Evolutionary conservation across 176 grass and related monocot genomes (phyloP).

Genomic region (Raddia distichophylla): DNA sequence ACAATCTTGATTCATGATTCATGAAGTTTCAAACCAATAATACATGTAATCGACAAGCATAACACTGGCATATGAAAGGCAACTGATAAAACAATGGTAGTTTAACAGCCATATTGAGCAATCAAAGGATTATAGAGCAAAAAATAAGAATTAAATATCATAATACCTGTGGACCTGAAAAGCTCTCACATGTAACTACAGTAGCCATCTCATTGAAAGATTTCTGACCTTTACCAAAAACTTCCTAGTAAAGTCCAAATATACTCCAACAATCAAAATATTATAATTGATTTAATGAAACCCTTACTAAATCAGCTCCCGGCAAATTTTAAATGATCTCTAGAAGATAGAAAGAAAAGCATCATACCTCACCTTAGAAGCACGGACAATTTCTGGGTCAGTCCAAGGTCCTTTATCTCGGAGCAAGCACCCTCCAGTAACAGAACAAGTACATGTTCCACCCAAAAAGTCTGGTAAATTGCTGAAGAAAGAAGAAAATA

Average conservation of each 20-base stretch:
- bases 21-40: slow-evolving; percentile 26
- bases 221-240: slow-evolving; percentile 51
- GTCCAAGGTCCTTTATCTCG: slow-evolving; percentile 95
- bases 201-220: slow-evolving; percentile 34
- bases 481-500: slow-evolving; percentile 55
- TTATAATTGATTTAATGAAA: slow-evolving; percentile 12
- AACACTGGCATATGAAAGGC: slow-evolving; percentile 23
- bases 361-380: slow-evolving; percentile 68
- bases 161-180: slow-evolving; percentile 29
- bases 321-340: slow-evolving; percentile 32
- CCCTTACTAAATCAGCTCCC: slow-evolving; percentile 10
- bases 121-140: slow-evolving; percentile 17
- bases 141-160: slow-evolving; percentile 24
- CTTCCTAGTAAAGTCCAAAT: slow-evolving; percentile 52
- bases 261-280: slow-evolving; percentile 27
- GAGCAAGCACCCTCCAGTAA: slow-evolving; percentile 71
- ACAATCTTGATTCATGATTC: slow-evolving; percentile 24
- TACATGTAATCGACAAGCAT: slow-evolving; percentile 7
- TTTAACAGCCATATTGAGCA: slow-evolving; percentile 9
- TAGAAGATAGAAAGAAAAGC: slow-evolving; percentile 31
- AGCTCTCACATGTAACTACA: slow-evolving; percentile 32
- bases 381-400: slow-evolving; percentile 49
- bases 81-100: slow-evolving; percentile 34
- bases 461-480: slow-evolving; percentile 90
- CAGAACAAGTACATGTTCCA: slow-evolving; percentile 79